Base-by-base conservation (phyloP, 2,329 filamentous ascomycete genomes). In the Epichloe gansuensis region DNA sequence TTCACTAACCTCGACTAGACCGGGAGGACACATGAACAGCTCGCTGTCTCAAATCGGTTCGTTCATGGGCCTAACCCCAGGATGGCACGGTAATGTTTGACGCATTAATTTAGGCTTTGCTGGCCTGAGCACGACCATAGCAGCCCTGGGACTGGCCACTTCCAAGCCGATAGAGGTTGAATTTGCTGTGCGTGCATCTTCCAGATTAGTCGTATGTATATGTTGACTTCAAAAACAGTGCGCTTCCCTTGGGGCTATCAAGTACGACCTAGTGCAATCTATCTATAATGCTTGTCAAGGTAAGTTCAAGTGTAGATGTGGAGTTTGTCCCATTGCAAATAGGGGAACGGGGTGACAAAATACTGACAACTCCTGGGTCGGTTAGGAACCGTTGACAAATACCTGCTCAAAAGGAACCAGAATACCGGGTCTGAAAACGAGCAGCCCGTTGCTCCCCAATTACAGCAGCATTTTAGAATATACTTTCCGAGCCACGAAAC, bases 401-500 rank as follows among this genome's bases (percentile, higher is more conserved):
- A 11, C 17, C 28, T 41, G 25, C 13, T 35, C 13, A 21, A 13
- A 13, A 35, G 13, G 5, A 15, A 47, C 3, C 12, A 43, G 12
- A 11, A 21, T 6, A 1, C 12, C 12, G 21, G 31, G 35, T 25
- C 12, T n/a, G 13, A 15, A 23, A 43, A 50, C 12, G 49, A 50
- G 31, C 23, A 35, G 21, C 15, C 25, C 31, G 25, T 45, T n/a
- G 7, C 4, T 15, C 42, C 17, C 38, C 17, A 51, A 31, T 25
- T 51, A 38, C 37, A 69, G 56, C 68, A 80, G 35, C 73, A 74
- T 47, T 78, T 93, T 59, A 79, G 83, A 9, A 77, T 95, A 50
- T 94, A 91, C 67, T 96, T 91, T 61, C 91, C 90, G 3, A 89
- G 85, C 1, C 67, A 78, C 11, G 68, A 82, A 21, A 94, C 88